Evolutionary conservation across 805 yeast species (phyloP).

Genomic region (Lipomyces anomalus): DNA sequence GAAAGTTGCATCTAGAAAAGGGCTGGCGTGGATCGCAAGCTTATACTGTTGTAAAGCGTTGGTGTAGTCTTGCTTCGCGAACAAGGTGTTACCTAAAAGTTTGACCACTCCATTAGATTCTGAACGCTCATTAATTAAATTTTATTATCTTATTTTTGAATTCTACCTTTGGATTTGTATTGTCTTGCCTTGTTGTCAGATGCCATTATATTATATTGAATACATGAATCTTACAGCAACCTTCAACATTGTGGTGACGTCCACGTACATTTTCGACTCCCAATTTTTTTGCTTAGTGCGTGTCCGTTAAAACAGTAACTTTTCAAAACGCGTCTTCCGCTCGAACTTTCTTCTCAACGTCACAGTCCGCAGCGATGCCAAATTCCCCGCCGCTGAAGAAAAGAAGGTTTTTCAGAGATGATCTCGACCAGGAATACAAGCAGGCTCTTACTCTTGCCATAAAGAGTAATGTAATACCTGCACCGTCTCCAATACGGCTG

Average conservation of each 20-base stretch:
- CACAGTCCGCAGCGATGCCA: no score
- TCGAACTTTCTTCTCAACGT: background rate
- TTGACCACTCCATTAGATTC: no score
- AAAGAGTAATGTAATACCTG: background rate
- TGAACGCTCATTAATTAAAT: no score
- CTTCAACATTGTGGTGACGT: no score
- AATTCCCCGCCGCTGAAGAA: no score
- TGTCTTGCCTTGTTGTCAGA: background rate
- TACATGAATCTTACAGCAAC: background rate
- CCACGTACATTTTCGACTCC: no score
- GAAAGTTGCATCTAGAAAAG: slow-evolving; percentile 45
- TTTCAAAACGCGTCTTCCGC: no score
- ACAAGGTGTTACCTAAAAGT: slow-evolving; percentile 53
- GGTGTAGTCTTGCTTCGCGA: slow-evolving; percentile 40
- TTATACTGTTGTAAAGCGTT: slow-evolving; percentile 52
- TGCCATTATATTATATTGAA: background rate
- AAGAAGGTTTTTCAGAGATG: background rate
- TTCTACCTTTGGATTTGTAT: background rate
- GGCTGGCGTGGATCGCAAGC: slow-evolving; percentile 48
- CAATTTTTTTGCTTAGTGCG: no score
- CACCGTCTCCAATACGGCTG: background rate
- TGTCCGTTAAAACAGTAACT: no score
- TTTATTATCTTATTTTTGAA: background rate
- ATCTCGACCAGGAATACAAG: background rate
- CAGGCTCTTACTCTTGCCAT: background rate